A percentile compares a stretch with the other conserved stretches of the same genome.
Evolutionary conservation across 805 yeast species (phyloP).

Genomic region (Nakazawaea holstii): DNA sequence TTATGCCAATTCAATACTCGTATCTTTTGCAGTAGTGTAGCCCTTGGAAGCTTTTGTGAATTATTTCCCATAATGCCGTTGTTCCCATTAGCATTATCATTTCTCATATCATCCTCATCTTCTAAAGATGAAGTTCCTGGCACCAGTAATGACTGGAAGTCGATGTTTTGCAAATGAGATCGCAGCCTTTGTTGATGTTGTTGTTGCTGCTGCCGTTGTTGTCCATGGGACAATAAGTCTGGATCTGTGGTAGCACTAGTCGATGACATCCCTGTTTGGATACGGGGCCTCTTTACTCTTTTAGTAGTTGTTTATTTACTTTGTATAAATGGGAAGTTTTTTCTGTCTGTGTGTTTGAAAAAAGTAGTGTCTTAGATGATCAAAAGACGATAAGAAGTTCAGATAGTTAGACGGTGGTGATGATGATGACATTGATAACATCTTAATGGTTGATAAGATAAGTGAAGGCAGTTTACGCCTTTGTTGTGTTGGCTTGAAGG

Average conservation of each 20-base stretch:
- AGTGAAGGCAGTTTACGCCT: too few relatives aligned
- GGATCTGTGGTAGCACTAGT: background rate
- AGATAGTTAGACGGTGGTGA: too few relatives aligned
- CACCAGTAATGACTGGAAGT: too few relatives aligned
- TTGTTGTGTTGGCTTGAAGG: too few relatives aligned
- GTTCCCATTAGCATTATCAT: background rate
- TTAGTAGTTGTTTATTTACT: background rate
- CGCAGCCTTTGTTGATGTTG: background rate
- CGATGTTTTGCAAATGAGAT: too few relatives aligned
- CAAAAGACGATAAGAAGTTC: too few relatives aligned
- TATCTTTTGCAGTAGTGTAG: conserved; percentile 32
- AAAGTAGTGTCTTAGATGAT: too few relatives aligned
- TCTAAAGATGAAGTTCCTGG: too few relatives aligned
- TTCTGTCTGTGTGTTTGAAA: too few relatives aligned
- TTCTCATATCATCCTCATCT: background rate
- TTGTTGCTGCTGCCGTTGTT: background rate
- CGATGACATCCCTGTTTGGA: background rate
- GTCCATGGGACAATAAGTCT: background rate
- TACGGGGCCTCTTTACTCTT: background rate
- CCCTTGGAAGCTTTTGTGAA: conserved; percentile 21
- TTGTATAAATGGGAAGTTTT: background rate
- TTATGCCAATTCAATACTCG: conserved; percentile 31
- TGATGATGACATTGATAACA: too few relatives aligned
- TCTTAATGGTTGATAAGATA: too few relatives aligned
- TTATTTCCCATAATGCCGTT: conserved; percentile 4